phyloP scores from a whole-genome alignment of 75 land plant species.

The Picea sitchensis region DNA sequence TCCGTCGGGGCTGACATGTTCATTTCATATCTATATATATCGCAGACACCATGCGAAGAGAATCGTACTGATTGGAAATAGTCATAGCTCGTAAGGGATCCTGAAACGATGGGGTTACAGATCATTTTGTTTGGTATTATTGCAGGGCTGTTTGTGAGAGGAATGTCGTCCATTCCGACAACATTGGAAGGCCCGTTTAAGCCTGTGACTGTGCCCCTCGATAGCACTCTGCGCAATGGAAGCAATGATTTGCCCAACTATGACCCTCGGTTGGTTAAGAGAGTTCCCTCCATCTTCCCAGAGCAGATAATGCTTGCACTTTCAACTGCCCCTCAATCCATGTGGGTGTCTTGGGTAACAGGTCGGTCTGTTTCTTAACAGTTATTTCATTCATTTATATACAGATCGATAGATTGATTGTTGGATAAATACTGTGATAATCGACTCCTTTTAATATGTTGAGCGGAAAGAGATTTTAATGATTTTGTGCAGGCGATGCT shows the following conservation, averaged over 20 bases:
- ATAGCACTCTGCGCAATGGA: conserved; percentile 48
- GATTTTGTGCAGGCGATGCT: conserved; percentile 17
- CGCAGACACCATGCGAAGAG: too few relatives aligned
- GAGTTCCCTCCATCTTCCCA: conserved; percentile 56
- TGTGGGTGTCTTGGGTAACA: conserved; percentile 92
- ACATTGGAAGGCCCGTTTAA: conserved; percentile 83
- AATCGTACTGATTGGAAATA: too few relatives aligned
- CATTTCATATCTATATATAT: too few relatives aligned
- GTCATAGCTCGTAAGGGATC: too few relatives aligned
- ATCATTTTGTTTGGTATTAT: background rate
- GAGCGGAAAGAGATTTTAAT: too few relatives aligned
- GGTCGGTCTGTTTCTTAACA: conserved; percentile 12
- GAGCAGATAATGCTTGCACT: conserved; percentile 82
- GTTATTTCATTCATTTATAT: too few relatives aligned
- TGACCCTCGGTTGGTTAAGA: conserved; percentile 65
- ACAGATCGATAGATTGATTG: too few relatives aligned
- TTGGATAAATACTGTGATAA: background rate
- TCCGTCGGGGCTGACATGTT: too few relatives aligned
- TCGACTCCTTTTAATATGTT: background rate
- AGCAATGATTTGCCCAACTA: conserved; percentile 78
- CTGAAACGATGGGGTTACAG: background rate
- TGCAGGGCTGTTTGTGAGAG: background rate
- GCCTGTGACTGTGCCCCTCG: conserved; percentile 67
- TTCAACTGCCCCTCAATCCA: conserved; percentile 49
- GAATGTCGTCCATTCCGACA: conserved; percentile 39